These are phyloP conservation scores for Lactifluus subvellereus DNA, from an alignment of 768 basidiomycete species.

Conservation along the genomic window DNA sequence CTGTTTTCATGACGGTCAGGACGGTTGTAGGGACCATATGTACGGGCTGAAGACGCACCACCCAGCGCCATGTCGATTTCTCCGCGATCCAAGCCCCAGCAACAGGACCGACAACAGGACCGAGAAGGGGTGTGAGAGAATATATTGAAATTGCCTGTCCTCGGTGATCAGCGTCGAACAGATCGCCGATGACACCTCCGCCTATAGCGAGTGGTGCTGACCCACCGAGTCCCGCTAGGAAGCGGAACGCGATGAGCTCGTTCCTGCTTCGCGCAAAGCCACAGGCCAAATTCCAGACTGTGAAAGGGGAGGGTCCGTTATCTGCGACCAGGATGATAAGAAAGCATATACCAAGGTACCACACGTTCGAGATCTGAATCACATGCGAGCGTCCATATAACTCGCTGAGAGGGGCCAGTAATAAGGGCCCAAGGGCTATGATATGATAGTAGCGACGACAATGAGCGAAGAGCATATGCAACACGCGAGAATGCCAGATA, in stretches of 20 bases:
- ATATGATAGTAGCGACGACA: constrained; percentile 25
- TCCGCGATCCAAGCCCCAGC: constrained; percentile 65
- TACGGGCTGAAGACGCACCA: constrained; percentile 36
- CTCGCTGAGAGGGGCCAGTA: constrained; percentile 61
- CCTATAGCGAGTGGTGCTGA: constrained; percentile 62
- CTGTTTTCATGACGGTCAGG: constrained; percentile 28
- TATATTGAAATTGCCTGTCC: constrained; percentile 61
- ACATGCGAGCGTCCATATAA: constrained; percentile 62
- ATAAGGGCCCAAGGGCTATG: constrained; percentile 43
- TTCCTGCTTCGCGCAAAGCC: constrained; percentile 54
- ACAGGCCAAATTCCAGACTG: constrained; percentile 52
- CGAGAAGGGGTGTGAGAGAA: constrained; percentile 59
- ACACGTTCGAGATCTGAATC: constrained; percentile 57
- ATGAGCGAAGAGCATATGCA: background rate
- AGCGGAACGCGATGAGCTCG: constrained; percentile 61
- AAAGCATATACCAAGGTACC: constrained; percentile 48
- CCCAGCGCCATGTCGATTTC: constrained; percentile 67
- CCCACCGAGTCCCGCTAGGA: constrained; percentile 66
- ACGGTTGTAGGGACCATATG: background rate
- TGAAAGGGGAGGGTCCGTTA: background rate
- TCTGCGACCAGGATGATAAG: background rate
- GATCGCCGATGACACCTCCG: constrained; percentile 63
- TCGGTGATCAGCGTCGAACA: constrained; percentile 55
- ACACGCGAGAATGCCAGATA: background rate
- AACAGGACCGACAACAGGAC: constrained; percentile 60